phyloP scores from a whole-genome alignment of 768 basidiomycete species.

The Auricularia cornea region DNA sequence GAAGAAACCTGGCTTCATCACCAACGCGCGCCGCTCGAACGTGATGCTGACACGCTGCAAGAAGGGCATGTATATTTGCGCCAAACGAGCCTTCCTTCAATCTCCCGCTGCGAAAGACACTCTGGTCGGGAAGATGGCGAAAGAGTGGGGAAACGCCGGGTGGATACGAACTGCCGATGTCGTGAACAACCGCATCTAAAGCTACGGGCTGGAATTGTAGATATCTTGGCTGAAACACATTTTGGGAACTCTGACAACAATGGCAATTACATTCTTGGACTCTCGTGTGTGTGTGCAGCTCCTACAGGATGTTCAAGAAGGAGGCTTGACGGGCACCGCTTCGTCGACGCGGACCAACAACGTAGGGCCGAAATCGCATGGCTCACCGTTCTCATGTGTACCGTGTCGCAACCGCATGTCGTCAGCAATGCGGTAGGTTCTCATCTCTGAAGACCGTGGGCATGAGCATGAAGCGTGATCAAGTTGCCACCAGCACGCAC shows the following conservation, averaged over 20 bases:
- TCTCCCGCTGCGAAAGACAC: slow-evolving; percentile 40
- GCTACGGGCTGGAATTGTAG: not conserved
- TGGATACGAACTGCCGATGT: not conserved
- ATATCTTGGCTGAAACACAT: too few species aligned
- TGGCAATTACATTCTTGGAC: too few species aligned
- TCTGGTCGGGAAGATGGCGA: slow-evolving; percentile 33
- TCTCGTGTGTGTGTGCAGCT: too few species aligned
- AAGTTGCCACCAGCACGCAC: not conserved
- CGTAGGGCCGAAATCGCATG: not conserved
- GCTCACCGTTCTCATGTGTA: not conserved
- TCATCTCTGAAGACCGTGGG: not conserved
- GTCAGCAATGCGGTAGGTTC: not conserved
- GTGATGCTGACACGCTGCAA: slow-evolving; percentile 83
- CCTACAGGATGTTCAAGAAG: too few species aligned
- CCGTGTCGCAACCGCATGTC: not conserved
- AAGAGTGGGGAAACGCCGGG: slow-evolving; percentile 14
- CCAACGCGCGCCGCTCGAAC: slow-evolving; percentile 61
- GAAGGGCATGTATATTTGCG: slow-evolving; percentile 66
- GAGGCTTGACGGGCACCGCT: too few species aligned
- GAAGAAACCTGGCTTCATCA: slow-evolving; percentile 56
- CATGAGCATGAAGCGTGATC: not conserved
- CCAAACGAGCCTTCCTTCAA: slow-evolving; percentile 49
- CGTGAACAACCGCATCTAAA: not conserved
- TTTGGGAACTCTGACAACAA: too few species aligned
- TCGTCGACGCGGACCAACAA: not conserved